Base-by-base conservation (phyloP, 139 green algal species). In the Eudorina sp. region DNA sequence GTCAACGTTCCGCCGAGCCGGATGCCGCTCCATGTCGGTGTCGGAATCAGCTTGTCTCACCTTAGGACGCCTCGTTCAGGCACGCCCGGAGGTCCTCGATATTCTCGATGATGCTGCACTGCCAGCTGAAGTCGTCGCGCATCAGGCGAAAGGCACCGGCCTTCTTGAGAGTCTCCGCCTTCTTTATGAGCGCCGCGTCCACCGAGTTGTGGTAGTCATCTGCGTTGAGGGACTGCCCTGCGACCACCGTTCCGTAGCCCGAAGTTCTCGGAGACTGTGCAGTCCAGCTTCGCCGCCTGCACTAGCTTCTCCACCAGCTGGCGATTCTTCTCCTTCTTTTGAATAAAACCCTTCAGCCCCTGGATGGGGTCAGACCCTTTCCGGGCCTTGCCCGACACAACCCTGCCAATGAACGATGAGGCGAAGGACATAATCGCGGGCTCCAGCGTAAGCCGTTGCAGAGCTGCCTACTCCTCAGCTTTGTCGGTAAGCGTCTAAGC, bases 51-150 rank as follows among this genome's bases (percentile, higher is more conserved):
- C 48, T 55, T 55, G 48, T 68, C 55, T 18, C 55, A 68, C 55
- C 55, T 68, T 68, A 68, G 55, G 55, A 68, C 16, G 55, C 55
- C 55, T 68, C 55, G 55, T 68, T 68, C 55, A 72, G 62, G 62
- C 62, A 72, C 62, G 40, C 29, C 62, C 40, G 62, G 29, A 72
- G 62, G 62, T 27, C 62, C 43, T 79, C 72, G 25, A 79, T 79
- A 27, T 79, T 79, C 25, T 58, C 27, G 43, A 79, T 79, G 25
- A 79, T 40, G 72, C 72, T 79, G 72, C 72, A 79, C 72, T 79
- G 72, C 72, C 72, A 79, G 72, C 25, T 23, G 41, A 79, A 41
- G 36, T 79, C 43, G 25, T 60, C 25, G 72, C 27, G 43, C 25
- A 79, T 25, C 43, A 79, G 72, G 43, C 43, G 43, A 79, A 58